Evolutionary conservation across 116 monocot species (phyloP).

Genomic region (Dioscorea cayenensis): DNA sequence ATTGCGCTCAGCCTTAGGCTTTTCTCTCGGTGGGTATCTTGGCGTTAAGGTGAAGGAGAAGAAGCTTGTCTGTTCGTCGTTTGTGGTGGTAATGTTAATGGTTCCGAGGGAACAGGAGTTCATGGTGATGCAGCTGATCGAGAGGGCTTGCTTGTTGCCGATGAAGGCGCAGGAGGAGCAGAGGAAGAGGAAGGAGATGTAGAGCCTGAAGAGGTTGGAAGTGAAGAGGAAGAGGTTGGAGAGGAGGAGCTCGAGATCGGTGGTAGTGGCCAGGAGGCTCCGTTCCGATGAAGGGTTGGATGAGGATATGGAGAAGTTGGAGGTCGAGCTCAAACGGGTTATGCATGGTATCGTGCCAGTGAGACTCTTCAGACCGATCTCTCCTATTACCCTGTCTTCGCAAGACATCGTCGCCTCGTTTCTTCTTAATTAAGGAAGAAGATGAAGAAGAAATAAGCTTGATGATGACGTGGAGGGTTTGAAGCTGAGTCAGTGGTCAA

Average conservation of each 20-base stretch:
- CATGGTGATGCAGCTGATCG: slow-evolving; percentile 5
- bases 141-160: slow-evolving; percentile 65
- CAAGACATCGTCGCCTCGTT: no score
- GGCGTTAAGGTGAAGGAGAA: slow-evolving; percentile 27
- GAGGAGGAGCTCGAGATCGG: slow-evolving; percentile 17
- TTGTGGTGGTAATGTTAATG: slow-evolving; percentile 31
- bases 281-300: not conserved
- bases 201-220: slow-evolving; percentile 49
- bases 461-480: no score
- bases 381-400: no score
- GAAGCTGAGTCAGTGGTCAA: no score
- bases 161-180: slow-evolving; percentile 46
- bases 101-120: slow-evolving; percentile 14
- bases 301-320: no score
- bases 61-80: slow-evolving; percentile 39
- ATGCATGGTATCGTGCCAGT: not conserved
- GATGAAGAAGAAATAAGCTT: no score
- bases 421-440: no score
- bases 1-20: slow-evolving; percentile 51
- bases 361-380: not conserved
- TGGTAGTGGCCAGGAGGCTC: not conserved
- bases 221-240: slow-evolving; percentile 56
- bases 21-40: slow-evolving; percentile 55
- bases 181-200: slow-evolving; percentile 44
- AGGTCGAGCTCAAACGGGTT: not conserved